phyloP scores from a whole-genome alignment of 176 grass and related monocot species.

The Rhynchospora breviuscula region DNA sequence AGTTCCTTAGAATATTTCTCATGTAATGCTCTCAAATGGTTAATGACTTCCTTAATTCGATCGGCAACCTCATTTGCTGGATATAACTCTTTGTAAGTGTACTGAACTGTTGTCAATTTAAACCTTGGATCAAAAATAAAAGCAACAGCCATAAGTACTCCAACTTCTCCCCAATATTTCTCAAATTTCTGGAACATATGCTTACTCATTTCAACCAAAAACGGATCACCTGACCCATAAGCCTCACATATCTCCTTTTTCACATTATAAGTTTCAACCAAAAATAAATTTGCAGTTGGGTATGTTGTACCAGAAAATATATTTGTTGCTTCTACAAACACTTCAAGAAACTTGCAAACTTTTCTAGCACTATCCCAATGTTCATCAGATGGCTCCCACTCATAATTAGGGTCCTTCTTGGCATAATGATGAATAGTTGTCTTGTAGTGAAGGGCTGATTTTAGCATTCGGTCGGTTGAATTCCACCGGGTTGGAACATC shows the following conservation, averaged over 20 bases:
- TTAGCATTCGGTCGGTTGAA: not conserved
- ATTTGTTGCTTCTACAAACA: not conserved
- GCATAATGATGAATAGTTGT: not conserved
- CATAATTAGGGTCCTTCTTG: not conserved
- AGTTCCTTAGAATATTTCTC: not conserved
- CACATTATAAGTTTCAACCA: not conserved
- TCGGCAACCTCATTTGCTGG: too few relatives aligned
- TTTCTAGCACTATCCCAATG: constrained; percentile 14
- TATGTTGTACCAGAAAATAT: not conserved
- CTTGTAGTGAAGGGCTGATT: not conserved
- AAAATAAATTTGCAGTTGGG: not conserved
- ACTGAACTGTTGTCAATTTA: not conserved
- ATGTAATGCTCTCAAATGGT: not conserved
- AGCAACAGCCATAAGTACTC: not conserved
- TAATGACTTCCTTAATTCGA: not conserved
- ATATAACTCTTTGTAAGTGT: too few relatives aligned
- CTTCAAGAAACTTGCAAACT: constrained; percentile 6
- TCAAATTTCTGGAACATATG: not conserved
- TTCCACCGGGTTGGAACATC: not conserved
- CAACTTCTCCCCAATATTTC: not conserved
- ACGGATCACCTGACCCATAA: not conserved
- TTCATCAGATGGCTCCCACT: not conserved
- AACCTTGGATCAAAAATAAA: not conserved
- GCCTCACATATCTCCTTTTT: constrained; percentile 10
- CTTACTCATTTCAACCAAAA: not conserved